A percentile compares a stretch with the other conserved stretches of the same genome.
These are phyloP conservation scores for Drechmeria coniospora DNA, from an alignment of 2,329 filamentous ascomycete species.

Conservation along the genomic window DNA sequence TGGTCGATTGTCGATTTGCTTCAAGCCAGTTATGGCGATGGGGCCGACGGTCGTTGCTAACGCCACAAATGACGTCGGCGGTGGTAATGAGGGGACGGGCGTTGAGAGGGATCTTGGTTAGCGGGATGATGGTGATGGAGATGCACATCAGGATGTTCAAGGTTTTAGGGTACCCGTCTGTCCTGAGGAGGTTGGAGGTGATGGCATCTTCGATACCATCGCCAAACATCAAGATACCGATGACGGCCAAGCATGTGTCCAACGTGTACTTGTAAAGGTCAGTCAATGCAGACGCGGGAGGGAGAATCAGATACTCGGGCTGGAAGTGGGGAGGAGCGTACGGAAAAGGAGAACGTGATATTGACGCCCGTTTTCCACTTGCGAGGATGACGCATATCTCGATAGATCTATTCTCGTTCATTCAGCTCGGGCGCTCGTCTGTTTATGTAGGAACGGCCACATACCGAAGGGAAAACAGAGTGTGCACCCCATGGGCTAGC, in stretches of 20 bases:
- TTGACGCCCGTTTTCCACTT: slow-evolving; percentile 65
- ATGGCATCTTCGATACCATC: slow-evolving; percentile 77
- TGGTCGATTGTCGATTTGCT: slow-evolving; percentile 20
- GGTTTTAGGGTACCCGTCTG: slow-evolving; percentile 54
- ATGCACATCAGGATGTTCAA: slow-evolving; percentile 68
- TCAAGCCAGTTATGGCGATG: slow-evolving; percentile 22
- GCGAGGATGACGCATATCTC: slow-evolving; percentile 57
- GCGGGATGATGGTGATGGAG: slow-evolving; percentile 80
- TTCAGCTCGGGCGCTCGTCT: no score
- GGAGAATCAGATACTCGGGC: no score
- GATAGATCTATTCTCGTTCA: no score
- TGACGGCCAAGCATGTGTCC: slow-evolving; percentile 66
- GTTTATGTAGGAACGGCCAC: slow-evolving; percentile 8
- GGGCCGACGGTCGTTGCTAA: slow-evolving; percentile 34
- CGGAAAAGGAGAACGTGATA: slow-evolving; percentile 73
- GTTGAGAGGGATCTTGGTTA: slow-evolving; percentile 90
- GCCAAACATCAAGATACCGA: slow-evolving; percentile 89
- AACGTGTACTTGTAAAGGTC: slow-evolving; percentile 45
- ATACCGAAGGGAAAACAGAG: slow-evolving; percentile 63
- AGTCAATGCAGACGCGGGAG: background rate
- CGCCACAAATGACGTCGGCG: slow-evolving; percentile 62
- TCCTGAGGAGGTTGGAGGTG: slow-evolving; percentile 74
- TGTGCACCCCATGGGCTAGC: slow-evolving; percentile 60
- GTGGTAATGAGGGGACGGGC: slow-evolving; percentile 79
- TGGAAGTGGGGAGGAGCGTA: slow-evolving; percentile 15